Percentiles rank a stretch among this genome's conserved stretches.
These are phyloP conservation scores for Tuber brumale DNA, from an alignment of 495 filamentous ascomycete genomes.

Conservation along the genomic window DNA sequence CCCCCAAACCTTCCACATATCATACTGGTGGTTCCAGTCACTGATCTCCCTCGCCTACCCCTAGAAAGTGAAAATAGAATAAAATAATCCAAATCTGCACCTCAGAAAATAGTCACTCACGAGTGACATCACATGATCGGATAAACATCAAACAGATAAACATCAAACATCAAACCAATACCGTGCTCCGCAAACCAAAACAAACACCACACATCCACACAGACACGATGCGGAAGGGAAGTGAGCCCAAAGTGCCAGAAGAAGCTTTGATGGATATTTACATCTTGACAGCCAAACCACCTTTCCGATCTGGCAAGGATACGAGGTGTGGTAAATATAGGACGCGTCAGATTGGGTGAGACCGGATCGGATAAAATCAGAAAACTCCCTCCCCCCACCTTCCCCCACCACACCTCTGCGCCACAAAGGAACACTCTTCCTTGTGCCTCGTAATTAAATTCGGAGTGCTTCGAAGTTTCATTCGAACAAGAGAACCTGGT, in stretches of 20 bases:
- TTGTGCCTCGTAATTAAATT: not conserved
- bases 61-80: not conserved
- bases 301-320: not conserved
- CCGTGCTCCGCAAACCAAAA: not conserved
- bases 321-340: not conserved
- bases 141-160: not conserved
- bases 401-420: not conserved
- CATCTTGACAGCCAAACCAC: not conserved
- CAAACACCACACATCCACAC: not conserved
- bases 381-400: not conserved
- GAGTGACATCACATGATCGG: not conserved
- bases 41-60: not conserved
- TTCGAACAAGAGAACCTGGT: not conserved
- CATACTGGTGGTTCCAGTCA: not conserved
- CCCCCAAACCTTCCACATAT: not conserved
- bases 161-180: not conserved
- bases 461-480: not conserved
- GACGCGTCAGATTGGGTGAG: not conserved
- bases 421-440: not conserved
- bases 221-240: not conserved
- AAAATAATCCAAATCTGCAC: not conserved
- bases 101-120: not conserved
- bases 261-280: not conserved
- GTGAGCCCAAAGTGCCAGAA: not conserved
- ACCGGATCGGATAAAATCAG: not conserved